Evolutionary conservation across 2,329 filamentous ascomycete genomes (phyloP).

Genomic region (Phialemoniopsis sp.): DNA sequence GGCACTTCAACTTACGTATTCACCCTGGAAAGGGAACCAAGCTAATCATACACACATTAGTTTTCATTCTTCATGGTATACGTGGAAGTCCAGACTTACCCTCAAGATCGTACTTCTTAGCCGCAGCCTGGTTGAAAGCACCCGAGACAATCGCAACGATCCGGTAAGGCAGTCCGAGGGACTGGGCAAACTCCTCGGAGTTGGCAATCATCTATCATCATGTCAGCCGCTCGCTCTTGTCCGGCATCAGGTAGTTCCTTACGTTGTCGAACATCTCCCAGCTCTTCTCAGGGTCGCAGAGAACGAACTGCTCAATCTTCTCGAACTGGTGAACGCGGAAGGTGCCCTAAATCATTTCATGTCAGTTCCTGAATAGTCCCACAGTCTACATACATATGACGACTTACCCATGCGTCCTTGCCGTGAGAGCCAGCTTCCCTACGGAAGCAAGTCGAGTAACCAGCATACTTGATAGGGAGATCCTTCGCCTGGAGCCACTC

Average conservation of each 20-base stretch:
- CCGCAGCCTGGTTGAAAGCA: slow-evolving; percentile 77
- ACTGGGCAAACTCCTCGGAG: slow-evolving; percentile 94
- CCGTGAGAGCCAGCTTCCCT: slow-evolving; percentile 89
- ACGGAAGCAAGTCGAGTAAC: slow-evolving; percentile 92
- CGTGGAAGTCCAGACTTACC: slow-evolving; percentile 64
- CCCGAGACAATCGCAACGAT: slow-evolving; percentile 95
- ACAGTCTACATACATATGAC: not conserved
- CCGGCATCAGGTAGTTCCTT: too few relatives aligned
- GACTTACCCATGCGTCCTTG: slow-evolving; percentile 8
- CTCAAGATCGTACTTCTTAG: slow-evolving; percentile 95
- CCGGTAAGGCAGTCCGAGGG: slow-evolving; percentile 82
- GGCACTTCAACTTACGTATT: slow-evolving; percentile 52
- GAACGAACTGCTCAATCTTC: slow-evolving; percentile 37
- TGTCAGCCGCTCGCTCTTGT: too few relatives aligned
- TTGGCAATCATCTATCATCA: slow-evolving; percentile 66
- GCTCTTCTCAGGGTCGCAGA: slow-evolving; percentile 79
- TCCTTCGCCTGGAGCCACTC: slow-evolving; percentile 87
- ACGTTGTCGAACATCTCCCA: slow-evolving; percentile 83
- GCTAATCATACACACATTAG: slow-evolving; percentile 28
- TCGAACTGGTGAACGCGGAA: slow-evolving; percentile 99
- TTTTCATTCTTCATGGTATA: not conserved
- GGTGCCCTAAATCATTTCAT: slow-evolving; percentile 88
- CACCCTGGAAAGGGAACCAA: slow-evolving; percentile 92
- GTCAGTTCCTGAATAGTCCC: slow-evolving; percentile 35
- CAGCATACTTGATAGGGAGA: slow-evolving; percentile 87